A percentile compares a stretch with the other conserved stretches of the same genome.
phyloP scores from a whole-genome alignment of 345 rosid genomes.

The Salix viminalis region DNA sequence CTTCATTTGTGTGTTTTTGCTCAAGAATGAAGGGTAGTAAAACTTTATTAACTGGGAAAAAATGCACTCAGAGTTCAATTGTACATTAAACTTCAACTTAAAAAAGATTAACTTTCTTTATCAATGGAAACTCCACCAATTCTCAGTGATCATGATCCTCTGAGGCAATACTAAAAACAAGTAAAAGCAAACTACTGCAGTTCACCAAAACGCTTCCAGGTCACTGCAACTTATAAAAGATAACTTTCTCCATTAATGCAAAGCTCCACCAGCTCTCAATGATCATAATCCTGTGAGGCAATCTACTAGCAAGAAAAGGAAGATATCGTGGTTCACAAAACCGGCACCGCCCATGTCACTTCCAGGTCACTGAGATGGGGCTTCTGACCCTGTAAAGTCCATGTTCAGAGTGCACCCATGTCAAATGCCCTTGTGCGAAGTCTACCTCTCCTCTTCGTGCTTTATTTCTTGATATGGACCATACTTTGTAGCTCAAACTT shows the following conservation, averaged over 20 bases:
- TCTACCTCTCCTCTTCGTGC: slow-evolving; percentile 17
- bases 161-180: slow-evolving; percentile 8
- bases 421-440: slow-evolving; percentile 63
- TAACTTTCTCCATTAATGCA: background rate
- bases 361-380: slow-evolving; percentile 78
- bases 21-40: background rate
- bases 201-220: slow-evolving; percentile 27
- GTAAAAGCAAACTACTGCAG: background rate
- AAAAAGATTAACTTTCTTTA: background rate
- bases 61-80: background rate
- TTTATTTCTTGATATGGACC: slow-evolving; percentile 53
- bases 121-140: background rate
- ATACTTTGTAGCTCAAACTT: slow-evolving; percentile 54
- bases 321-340: background rate
- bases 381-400: slow-evolving; percentile 56
- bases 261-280: background rate
- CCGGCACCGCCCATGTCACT: background rate
- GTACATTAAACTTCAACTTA: slow-evolving; percentile 7
- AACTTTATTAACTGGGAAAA: background rate
- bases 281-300: slow-evolving; percentile 5
- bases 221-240: slow-evolving; percentile 35
- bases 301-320: background rate
- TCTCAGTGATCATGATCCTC: background rate
- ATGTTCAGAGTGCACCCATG: slow-evolving; percentile 62
- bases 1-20: background rate